Percentiles rank a stretch among this genome's conserved stretches.
These are phyloP conservation scores for Nepenthes mirabilis DNA, from an alignment of 148 eudicot genomes.

Conservation along the genomic window DNA sequence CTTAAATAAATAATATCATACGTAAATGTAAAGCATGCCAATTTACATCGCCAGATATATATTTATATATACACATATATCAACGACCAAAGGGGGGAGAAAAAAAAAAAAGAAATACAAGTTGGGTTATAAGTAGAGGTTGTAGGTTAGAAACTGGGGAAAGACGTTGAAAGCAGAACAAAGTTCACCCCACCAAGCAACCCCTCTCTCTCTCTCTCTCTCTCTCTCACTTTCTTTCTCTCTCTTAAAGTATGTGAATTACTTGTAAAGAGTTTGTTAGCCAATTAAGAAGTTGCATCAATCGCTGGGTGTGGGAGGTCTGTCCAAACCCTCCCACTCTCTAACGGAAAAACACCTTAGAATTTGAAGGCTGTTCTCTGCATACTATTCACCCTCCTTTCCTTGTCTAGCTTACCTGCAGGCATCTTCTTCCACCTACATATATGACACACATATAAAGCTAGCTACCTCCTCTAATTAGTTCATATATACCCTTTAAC, in stretches of 20 bases:
- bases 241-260: background rate
- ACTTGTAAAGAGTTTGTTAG: slow-evolving; percentile 2
- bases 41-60: too few species aligned
- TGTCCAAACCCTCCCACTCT: background rate
- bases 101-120: background rate
- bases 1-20: too few species aligned
- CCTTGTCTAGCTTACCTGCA: background rate
- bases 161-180: slow-evolving; percentile 55
- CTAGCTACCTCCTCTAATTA: background rate
- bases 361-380: background rate
- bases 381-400: background rate
- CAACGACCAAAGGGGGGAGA: too few species aligned
- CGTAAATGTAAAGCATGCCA: too few species aligned
- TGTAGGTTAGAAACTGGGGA: slow-evolving; percentile 49
- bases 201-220: slow-evolving; percentile 1
- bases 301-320: background rate
- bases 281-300: background rate
- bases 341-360: background rate
- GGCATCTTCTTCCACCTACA: background rate
- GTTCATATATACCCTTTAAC: background rate
- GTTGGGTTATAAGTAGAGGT: slow-evolving; percentile 49
- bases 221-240: background rate
- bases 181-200: slow-evolving; percentile 48
- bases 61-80: too few species aligned
- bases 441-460: background rate